Evolutionary conservation across 2,329 filamentous ascomycete species (phyloP).

Genomic region (Ophiobolus disseminans): DNA sequence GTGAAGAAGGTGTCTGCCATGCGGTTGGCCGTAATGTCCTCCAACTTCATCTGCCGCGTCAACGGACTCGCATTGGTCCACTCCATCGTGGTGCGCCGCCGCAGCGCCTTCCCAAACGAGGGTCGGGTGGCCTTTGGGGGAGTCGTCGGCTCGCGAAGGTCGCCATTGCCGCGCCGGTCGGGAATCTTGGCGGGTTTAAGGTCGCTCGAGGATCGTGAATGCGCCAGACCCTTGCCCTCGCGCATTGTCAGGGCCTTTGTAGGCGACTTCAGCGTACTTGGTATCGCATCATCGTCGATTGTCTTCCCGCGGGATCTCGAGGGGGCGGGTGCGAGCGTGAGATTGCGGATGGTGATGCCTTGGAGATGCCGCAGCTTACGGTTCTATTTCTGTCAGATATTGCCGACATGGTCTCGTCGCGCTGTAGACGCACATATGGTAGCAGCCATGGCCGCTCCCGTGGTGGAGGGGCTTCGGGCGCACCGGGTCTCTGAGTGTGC

Average conservation of each 20-base stretch:
- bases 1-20: constrained; percentile 92
- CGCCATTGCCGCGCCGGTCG: constrained; percentile 28
- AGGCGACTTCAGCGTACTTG: constrained; percentile 70
- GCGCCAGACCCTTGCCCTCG: constrained; percentile 58
- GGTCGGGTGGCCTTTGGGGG: constrained; percentile 41
- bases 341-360: constrained; percentile 85
- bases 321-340: constrained; percentile 67
- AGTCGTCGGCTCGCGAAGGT: constrained; percentile 27
- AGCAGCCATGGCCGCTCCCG: constrained; percentile 50
- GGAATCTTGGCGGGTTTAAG: constrained; percentile 48
- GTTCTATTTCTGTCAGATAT: constrained; percentile 63
- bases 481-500: constrained; percentile 15
- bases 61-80: constrained; percentile 67
- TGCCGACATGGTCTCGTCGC: neutral
- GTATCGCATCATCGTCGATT: constrained; percentile 77
- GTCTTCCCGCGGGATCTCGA: constrained; percentile 63
- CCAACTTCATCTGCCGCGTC: constrained; percentile 75
- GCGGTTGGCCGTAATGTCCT: constrained; percentile 72
- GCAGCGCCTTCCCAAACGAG: constrained; percentile 45
- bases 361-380: constrained; percentile 87
- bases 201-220: constrained; percentile 66
- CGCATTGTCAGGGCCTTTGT: constrained; percentile 67
- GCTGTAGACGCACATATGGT: constrained; percentile 38
- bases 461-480: constrained; percentile 21
- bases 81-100: constrained; percentile 67